Percentiles rank a stretch among this genome's conserved stretches.
Evolutionary conservation across 805 yeast species (phyloP).

Genomic region (Pichia thaimueangensis): DNA sequence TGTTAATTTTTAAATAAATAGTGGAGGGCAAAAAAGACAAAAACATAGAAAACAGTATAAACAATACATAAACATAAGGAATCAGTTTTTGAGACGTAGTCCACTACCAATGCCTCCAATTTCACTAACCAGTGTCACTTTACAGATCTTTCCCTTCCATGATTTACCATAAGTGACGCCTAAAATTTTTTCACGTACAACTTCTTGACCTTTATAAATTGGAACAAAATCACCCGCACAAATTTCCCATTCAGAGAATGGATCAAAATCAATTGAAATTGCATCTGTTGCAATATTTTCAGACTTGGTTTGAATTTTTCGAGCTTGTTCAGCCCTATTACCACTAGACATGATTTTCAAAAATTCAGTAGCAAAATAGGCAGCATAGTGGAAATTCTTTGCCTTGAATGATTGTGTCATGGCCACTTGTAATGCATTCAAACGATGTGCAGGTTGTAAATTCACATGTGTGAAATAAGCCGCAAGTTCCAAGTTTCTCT

Average conservation of each 20-base stretch:
- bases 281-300: constrained; percentile 82
- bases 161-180: constrained; percentile 80
- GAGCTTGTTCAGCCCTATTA: constrained; percentile 82
- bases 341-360: constrained; percentile 66
- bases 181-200: constrained; percentile 72
- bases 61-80: background rate
- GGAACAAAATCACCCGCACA: constrained; percentile 88
- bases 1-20: no score
- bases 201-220: constrained; percentile 69
- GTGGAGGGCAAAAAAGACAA: no score
- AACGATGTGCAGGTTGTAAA: constrained; percentile 74
- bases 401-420: constrained; percentile 86
- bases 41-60: background rate
- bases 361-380: constrained; percentile 83
- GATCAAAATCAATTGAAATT: constrained; percentile 86
- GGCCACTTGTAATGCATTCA: constrained; percentile 89
- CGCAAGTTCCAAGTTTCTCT: constrained; percentile 89
- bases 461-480: constrained; percentile 89
- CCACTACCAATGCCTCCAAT: constrained; percentile 95
- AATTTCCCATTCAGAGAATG: constrained; percentile 82
- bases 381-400: constrained; percentile 83
- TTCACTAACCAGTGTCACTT: constrained; percentile 65
- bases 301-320: constrained; percentile 70
- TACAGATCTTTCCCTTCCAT: constrained; percentile 74
- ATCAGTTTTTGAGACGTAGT: constrained; percentile 41